A percentile compares a stretch with the other conserved stretches of the same genome.
phyloP scores from a whole-genome alignment of 495 filamentous ascomycete species.

The Penicillium canescens region DNA sequence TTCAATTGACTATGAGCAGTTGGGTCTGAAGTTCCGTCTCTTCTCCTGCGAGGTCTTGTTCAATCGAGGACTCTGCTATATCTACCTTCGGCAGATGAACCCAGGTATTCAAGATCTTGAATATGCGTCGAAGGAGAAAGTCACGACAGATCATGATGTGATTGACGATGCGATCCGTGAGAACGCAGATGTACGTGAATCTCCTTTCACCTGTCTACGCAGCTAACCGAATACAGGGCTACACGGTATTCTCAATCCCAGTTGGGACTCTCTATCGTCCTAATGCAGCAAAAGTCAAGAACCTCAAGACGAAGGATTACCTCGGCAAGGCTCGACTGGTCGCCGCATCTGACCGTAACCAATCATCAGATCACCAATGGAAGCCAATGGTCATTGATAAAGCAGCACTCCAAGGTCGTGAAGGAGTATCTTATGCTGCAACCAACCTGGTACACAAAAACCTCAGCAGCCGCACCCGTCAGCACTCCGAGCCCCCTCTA shows the following conservation, averaged over 20 bases:
- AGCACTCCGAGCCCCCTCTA: slow-evolving; percentile 84
- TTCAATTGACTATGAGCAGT: slow-evolving; percentile 96
- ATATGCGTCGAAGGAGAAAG: slow-evolving; percentile 94
- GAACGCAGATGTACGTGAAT: slow-evolving; percentile 80
- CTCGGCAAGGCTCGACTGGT: slow-evolving; percentile 91
- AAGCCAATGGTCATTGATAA: slow-evolving; percentile 22
- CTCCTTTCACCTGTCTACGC: neutral
- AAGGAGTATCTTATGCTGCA: slow-evolving; percentile 85
- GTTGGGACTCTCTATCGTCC: slow-evolving; percentile 94
- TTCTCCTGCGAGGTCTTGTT: slow-evolving; percentile 98
- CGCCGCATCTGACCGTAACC: slow-evolving; percentile 75
- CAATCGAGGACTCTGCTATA: slow-evolving; percentile 96
- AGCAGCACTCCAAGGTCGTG: slow-evolving; percentile 69
- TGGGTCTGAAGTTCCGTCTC: slow-evolving; percentile 93
- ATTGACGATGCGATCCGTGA: slow-evolving; percentile 96
- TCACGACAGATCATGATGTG: slow-evolving; percentile 91
- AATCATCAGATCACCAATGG: slow-evolving; percentile 26
- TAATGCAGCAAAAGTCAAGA: slow-evolving; percentile 97
- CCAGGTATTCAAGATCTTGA: slow-evolving; percentile 87
- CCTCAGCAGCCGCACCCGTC: slow-evolving; percentile 69
- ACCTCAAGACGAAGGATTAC: slow-evolving; percentile 95
- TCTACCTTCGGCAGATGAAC: slow-evolving; percentile 90
- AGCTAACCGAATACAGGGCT: slow-evolving; percentile 62
- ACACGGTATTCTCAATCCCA: slow-evolving; percentile 98
- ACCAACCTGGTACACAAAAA: slow-evolving; percentile 87